phyloP scores from a whole-genome alignment of 371 early-diverging fungal genomes.

The Mortierella sp. region DNA sequence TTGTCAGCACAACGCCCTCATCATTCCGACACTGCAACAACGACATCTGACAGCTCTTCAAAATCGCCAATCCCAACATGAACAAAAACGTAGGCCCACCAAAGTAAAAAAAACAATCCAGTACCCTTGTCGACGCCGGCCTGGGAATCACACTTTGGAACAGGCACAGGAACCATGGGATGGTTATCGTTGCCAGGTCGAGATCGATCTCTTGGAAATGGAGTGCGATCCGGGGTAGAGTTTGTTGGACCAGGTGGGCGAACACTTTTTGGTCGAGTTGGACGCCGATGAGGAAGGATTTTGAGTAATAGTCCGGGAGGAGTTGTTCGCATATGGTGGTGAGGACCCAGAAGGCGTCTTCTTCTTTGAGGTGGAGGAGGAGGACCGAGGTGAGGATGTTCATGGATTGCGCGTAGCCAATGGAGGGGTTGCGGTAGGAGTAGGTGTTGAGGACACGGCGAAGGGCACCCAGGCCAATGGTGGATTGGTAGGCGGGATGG shows the following conservation, averaged over 20 bases:
- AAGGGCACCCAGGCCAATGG: constrained; percentile 68
- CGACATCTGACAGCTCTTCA: constrained; percentile 67
- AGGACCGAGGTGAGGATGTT: constrained; percentile 75
- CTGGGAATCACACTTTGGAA: constrained; percentile 69
- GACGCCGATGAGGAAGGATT: constrained; percentile 70
- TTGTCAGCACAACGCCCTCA: constrained; percentile 55
- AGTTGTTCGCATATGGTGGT: constrained; percentile 58
- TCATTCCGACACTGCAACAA: constrained; percentile 67
- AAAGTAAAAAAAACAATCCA: constrained; percentile 62
- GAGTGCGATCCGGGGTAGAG: constrained; percentile 63
- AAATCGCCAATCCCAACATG: constrained; percentile 69
- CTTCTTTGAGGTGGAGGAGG: constrained; percentile 72
- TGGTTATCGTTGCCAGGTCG: constrained; percentile 70
- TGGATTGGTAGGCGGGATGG: constrained; percentile 74
- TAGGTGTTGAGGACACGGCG: constrained; percentile 72
- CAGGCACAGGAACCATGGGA: constrained; percentile 79
- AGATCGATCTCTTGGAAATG: constrained; percentile 69
- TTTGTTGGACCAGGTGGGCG: constrained; percentile 61
- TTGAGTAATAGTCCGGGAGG: constrained; percentile 78
- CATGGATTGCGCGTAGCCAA: constrained; percentile 80
- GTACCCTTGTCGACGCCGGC: constrained; percentile 52
- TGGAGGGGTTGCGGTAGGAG: constrained; percentile 72
- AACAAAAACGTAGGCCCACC: constrained; percentile 74
- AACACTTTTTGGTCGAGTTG: constrained; percentile 76
- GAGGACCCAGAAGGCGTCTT: constrained; percentile 77